Conservation (phyloP, 2,329 filamentous ascomycete genomes). For the Myrmaecium sp. region DNA sequence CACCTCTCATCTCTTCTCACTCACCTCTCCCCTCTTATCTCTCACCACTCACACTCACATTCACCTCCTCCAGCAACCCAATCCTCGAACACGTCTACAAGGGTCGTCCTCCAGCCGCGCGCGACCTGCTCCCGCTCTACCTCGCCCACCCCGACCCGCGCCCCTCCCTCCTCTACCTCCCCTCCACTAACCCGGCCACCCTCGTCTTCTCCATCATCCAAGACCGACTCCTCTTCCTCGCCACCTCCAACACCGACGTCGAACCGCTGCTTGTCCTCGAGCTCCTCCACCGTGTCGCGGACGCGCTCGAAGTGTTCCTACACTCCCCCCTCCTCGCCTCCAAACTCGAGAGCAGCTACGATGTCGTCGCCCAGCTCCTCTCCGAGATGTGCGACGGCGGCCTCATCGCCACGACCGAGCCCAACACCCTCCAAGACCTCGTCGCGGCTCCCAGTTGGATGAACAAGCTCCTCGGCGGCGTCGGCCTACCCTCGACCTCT, state of each 20-base stretch:
- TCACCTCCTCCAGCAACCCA: conserved; percentile 45
- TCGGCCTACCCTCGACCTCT: conserved; percentile 47
- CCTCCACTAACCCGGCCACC: conserved; percentile 67
- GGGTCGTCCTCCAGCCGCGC: conserved; percentile 59
- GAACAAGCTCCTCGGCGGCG: conserved; percentile 73
- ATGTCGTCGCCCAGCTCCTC: conserved; percentile 82
- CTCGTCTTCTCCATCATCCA: conserved; percentile 80
- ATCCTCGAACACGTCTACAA: conserved; percentile 83
- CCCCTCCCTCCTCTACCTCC: conserved; percentile 72
- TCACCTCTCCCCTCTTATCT: neutral
- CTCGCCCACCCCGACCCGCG: conserved; percentile 65
- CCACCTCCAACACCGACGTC: conserved; percentile 69
- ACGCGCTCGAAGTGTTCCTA: conserved; percentile 87
- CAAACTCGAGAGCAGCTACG: conserved; percentile 80
- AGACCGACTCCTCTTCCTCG: conserved; percentile 70
- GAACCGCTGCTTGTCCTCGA: conserved; percentile 83
- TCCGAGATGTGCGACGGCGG: conserved; percentile 95
- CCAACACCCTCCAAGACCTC: conserved; percentile 77
- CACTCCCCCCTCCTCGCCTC: conserved; percentile 69
- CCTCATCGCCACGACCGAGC: conserved; percentile 75
- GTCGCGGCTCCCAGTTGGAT: conserved; percentile 86
- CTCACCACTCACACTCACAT: conserved; percentile 4
- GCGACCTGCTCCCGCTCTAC: conserved; percentile 69
- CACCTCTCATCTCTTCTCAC: conserved; percentile 4
- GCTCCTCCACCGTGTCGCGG: conserved; percentile 83